Percentiles rank a stretch among this genome's conserved stretches.
Conservation (phyloP, 345 rosid genomes). For the Eucalyptus pauciflora region DNA sequence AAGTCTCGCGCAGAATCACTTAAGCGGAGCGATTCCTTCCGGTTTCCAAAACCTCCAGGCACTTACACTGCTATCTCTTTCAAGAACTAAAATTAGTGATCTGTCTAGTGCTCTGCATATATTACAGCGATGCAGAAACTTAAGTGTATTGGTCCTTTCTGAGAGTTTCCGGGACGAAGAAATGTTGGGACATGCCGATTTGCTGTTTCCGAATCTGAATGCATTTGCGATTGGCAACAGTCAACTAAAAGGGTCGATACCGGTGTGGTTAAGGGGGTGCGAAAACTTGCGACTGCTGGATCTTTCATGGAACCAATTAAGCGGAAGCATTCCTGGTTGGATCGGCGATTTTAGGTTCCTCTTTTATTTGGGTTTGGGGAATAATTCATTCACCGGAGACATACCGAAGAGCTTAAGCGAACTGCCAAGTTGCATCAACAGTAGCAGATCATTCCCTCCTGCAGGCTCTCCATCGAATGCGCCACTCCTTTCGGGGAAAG, state of each 20-base stretch:
- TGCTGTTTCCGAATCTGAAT: background rate
- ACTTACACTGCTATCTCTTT: slow-evolving; percentile 1
- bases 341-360: slow-evolving; percentile 1
- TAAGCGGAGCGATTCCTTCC: background rate
- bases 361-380: slow-evolving; percentile 15
- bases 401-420: slow-evolving; percentile 9
- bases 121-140: slow-evolving; percentile 8
- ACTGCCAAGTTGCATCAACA: background rate
- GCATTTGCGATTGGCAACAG: background rate
- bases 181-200: background rate
- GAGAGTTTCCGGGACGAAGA: background rate
- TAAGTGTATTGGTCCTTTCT: background rate
- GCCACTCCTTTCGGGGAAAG: background rate
- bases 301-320: slow-evolving; percentile 1
- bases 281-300: background rate
- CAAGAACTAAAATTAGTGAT: background rate
- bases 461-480: background rate
- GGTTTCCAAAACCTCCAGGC: slow-evolving; percentile 11
- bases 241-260: slow-evolving; percentile 1
- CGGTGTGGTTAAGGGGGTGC: slow-evolving; percentile 4
- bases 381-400: slow-evolving; percentile 18
- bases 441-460: background rate
- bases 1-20: background rate
- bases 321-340: slow-evolving; percentile 1
- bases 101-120: slow-evolving; percentile 1